Evolutionary conservation across 768 basidiomycete genomes (phyloP), one percentile per base, ranked within the genome.

Genomic region (Amanita pallidorosea): DNA sequence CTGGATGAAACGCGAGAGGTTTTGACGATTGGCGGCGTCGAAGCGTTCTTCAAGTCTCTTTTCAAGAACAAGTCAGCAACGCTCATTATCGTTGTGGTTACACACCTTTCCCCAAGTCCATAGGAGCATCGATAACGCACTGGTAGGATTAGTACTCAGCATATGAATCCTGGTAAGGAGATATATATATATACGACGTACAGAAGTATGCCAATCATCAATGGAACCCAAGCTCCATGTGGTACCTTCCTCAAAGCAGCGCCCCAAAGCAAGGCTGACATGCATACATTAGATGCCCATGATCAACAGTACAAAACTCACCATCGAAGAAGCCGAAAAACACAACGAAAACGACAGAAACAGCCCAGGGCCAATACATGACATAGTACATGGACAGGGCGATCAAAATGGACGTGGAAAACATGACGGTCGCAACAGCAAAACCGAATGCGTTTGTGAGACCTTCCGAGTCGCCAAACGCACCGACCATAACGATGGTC

Each of bases 321-420:
- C 79, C 80, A 60, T 85, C 83, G 47, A 85, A 65, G 67, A 85
- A 85, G 8, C 80, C 81, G 43, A 76, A 83, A 20, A 71, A 57
- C 7, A 77, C 0, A 54, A 81, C 74, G 58, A 74, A 83, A 1
- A 56, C 61, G 3, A 79, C 7, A 0, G 70, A 68, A 9, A 80
- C 47, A 4, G 73, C 29, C 45, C 71, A 55, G 4, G 77, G 73
- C 52, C 69, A 65, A 17, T 67, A 60, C 56, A 83, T 85, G 52
- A 82, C 72, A 51, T 70, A 79, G 27, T 62, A 66, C 56, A 82
- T 81, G 42, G 83, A 80, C 12, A 83, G 59, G 0, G 77, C 63
- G 18, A 86, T 63, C 45, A 85, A 63, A 5, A 74, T 61, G 4
- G 74, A 76, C 0, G 82, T 85, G 6, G 77, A 70, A 56, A 84